Percentiles rank a stretch among this genome's conserved stretches.
Conservation (phyloP, 106 monocot species). For the Amphibolis antarctica region DNA sequence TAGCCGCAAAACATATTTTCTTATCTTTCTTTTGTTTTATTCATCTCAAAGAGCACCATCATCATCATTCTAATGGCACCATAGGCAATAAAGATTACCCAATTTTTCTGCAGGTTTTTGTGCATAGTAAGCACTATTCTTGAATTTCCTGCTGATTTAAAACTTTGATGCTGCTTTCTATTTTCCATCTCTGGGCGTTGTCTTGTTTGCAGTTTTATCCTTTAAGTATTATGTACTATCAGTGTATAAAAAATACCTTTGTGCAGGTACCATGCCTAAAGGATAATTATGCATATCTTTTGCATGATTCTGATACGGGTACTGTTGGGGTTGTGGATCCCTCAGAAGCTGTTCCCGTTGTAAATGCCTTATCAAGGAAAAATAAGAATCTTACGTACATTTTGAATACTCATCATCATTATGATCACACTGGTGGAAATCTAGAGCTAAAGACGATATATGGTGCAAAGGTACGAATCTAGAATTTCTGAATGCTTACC, state of each 20-base stretch:
- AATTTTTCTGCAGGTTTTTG: neutral
- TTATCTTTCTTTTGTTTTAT: neutral
- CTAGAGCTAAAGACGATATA: slow-evolving; percentile 81
- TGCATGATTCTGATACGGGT: slow-evolving; percentile 85
- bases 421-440: slow-evolving; percentile 97
- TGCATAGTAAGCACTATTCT: too few relatives aligned
- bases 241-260: neutral
- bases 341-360: slow-evolving; percentile 80
- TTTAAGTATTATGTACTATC: neutral
- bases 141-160: too few relatives aligned
- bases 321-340: slow-evolving; percentile 95
- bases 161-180: too few relatives aligned
- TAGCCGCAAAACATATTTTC: neutral
- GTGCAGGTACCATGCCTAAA: slow-evolving; percentile 78
- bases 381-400: slow-evolving; percentile 90
- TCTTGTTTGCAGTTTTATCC: neutral
- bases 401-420: slow-evolving; percentile 94
- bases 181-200: neutral
- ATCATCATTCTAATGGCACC: too few relatives aligned
- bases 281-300: slow-evolving; percentile 94
- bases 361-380: slow-evolving; percentile 55
- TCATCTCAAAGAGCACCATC: neutral
- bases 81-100: too few relatives aligned
- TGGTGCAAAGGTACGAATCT: slow-evolving; percentile 80
- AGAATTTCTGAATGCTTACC: neutral